Evolutionary conservation across 1,284 basidiomycete species (phyloP), one percentile per base, ranked within the genome.

Genomic region (Grifola frondosa): DNA sequence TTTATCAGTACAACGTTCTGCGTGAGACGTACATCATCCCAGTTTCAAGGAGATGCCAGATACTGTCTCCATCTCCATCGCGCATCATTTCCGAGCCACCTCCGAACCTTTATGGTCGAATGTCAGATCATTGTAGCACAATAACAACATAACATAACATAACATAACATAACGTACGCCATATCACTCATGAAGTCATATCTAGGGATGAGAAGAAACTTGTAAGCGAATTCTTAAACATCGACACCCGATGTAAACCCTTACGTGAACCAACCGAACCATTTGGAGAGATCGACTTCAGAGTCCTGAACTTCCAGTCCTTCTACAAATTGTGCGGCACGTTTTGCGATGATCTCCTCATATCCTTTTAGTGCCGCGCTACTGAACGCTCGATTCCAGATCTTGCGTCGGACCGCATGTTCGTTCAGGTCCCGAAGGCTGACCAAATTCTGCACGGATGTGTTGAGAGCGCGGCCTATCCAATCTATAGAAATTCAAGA

Each of bases 151-250:
- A 12, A 24, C 9, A 6, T 20, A 22, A 5, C 7, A 19, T 10
- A 22, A 13, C 5, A 11, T 6, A 37, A 8, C 24, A 32, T n/a
- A 7, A 49, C 54, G 32, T 33, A 61, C 59, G 50, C 55, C 51
- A 60, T 50, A 39, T 61, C 59, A 22, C 55, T 50, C 58, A 61
- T 61, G 36, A 61, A 59, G 45, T 61, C 59, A 37, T 44, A 48
- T 6, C 44, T 38, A 40, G 11, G 16, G 15, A 3, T 11, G 33
- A 17, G 11, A 22, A 24, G 6, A 21, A 32, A 9, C 21, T 20
- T 13, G n/a, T 22, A 12, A 26, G 17, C 10, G 8, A 34, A n/a
- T n/a, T 16, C 15, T 13, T 8, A 23, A 30, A 10, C 19, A 26
- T n/a, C n/a, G 35, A 25, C 22, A 19, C 5, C n/a, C 15, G 24